Evolutionary conservation across 495 filamentous ascomycete species (phyloP), one percentile per base, ranked within the genome.

Genomic region (Amniculicola lignicola): DNA sequence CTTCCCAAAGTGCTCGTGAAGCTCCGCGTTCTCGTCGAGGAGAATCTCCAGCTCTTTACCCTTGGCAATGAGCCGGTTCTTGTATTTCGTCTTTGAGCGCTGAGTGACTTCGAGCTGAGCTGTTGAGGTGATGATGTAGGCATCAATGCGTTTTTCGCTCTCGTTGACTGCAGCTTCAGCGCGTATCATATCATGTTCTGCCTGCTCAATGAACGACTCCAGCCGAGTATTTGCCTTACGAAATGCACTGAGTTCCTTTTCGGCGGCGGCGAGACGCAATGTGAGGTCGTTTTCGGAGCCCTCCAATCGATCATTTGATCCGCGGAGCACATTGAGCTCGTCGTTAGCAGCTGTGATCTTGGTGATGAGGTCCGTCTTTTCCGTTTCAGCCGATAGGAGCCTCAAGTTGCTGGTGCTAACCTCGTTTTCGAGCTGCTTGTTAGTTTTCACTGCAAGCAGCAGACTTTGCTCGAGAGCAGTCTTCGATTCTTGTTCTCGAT

Each of bases 1-100:
- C 24, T 54, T 14, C 6, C 31, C 29, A 25, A 59, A 16, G 3
- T 54, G 49, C 22, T 50, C 29, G 11, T 59, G 49, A 10, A 63
- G 37, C 7, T 54, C 55, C 1, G 46, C 27, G 31, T 63, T 63
- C 31, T 59, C 60, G 28, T 45, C 44, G 40, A 42, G 51, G 19
- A 63, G 35, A 12, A 43, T 24, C 16, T 56, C 56, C 11, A 64
- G 38, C 40, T 64, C 61, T 35, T 64, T 64, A 10, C 31, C 38
- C 22, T 39, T 55, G 2, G 51, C 19, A 21, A 46, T 15, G 3
- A 64, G 52, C 7, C 45, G 43, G 25, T 47, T 50, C 40, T 64
- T 60, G 39, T 60, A 64, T 42, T 60, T 59, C 1, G 37, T 12
- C 24, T 57, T 55, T 18, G 61, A 56, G 21, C 18, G 10, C 21